These are phyloP conservation scores for Tagetes patula DNA, from an alignment of 129 eudicot species.

Conservation along the genomic window DNA sequence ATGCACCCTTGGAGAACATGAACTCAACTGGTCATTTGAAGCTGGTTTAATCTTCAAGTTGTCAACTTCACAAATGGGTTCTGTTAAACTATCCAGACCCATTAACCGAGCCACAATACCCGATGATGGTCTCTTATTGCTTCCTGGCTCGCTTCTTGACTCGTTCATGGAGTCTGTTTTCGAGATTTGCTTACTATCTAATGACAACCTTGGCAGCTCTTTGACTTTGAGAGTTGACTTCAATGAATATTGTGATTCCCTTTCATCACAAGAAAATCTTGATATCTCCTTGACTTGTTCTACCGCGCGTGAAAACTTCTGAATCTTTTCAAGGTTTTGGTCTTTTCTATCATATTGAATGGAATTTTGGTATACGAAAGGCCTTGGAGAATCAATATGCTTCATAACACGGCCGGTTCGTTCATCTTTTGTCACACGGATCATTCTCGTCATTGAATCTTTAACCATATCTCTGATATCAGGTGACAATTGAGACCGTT, in stretches of 20 bases:
- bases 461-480: slow-evolving; percentile 63
- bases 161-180: slow-evolving; percentile 33
- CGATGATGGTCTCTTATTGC: slow-evolving; percentile 56
- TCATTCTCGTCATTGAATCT: slow-evolving; percentile 60
- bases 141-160: slow-evolving; percentile 60
- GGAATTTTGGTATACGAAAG: slow-evolving; percentile 34
- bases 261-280: slow-evolving; percentile 81
- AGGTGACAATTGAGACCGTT: slow-evolving; percentile 24
- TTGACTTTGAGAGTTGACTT: slow-evolving; percentile 49
- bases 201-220: slow-evolving; percentile 78
- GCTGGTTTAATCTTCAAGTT: slow-evolving; percentile 23
- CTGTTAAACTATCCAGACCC: slow-evolving; percentile 73
- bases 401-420: slow-evolving; percentile 35
- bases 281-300: slow-evolving; percentile 38
- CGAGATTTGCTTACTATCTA: slow-evolving; percentile 69
- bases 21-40: slow-evolving; percentile 30
- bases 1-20: slow-evolving; percentile 9
- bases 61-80: slow-evolving; percentile 32
- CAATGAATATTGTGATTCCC: slow-evolving; percentile 50
- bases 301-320: slow-evolving; percentile 24
- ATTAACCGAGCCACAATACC: slow-evolving; percentile 77
- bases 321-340: slow-evolving; percentile 35
- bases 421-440: slow-evolving; percentile 44
- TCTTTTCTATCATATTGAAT: slow-evolving; percentile 45
- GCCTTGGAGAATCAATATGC: slow-evolving; percentile 94